Conservation (phyloP, 768 basidiomycete genomes). For the Gymnopilus junonius region DNA sequence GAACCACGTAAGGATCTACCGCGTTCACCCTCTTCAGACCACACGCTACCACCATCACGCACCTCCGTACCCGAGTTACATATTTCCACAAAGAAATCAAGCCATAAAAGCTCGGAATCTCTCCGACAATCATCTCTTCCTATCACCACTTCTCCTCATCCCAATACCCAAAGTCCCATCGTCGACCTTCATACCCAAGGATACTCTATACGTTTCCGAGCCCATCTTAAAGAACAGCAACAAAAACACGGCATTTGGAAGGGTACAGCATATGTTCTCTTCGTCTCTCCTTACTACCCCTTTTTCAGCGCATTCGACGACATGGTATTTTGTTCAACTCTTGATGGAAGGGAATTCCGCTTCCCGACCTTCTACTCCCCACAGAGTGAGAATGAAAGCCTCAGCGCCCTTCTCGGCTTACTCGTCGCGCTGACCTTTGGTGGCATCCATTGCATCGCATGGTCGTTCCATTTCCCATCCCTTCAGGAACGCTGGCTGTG, state of each 20-base stretch:
- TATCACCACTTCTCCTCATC: background rate
- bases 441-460: slow-evolving; percentile 23
- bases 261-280: background rate
- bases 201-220: background rate
- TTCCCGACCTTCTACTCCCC: slow-evolving; percentile 12
- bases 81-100: too few relatives aligned
- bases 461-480: slow-evolving; percentile 15
- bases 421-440: slow-evolving; percentile 15
- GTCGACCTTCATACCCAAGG: background rate
- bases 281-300: background rate
- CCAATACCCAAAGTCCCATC: background rate
- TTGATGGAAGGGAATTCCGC: slow-evolving; percentile 4
- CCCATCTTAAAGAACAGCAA: background rate
- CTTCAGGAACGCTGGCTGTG: background rate
- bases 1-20: too few relatives aligned
- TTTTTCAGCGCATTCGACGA: slow-evolving; percentile 8
- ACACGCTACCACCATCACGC: too few relatives aligned
- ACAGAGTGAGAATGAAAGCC: background rate
- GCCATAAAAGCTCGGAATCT: too few relatives aligned
- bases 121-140: background rate
- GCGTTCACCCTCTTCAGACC: too few relatives aligned
- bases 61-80: too few relatives aligned
- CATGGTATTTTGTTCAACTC: slow-evolving; percentile 1
- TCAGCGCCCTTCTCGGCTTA: background rate
- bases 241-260: background rate